Conservation (phyloP, 306 rosid genomes). For the Erythrophleum fordii region DNA sequence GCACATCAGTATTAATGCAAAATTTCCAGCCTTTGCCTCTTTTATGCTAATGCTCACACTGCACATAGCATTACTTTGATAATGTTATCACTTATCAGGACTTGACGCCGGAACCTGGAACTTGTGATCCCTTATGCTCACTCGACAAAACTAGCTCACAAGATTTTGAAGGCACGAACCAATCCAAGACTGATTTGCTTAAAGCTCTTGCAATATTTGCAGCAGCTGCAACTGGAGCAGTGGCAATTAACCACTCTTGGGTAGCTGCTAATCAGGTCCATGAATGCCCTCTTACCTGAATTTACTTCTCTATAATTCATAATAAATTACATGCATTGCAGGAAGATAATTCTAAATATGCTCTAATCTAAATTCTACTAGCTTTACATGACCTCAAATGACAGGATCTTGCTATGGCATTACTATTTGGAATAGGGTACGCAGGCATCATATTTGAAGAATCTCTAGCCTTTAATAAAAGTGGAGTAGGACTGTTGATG, state of each 20-base stretch:
- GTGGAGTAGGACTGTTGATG: constrained; percentile 96
- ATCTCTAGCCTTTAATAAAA: constrained; percentile 92
- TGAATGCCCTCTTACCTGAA: constrained; percentile 29
- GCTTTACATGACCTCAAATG: constrained; percentile 24
- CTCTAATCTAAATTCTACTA: constrained; percentile 21
- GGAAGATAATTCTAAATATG: not conserved
- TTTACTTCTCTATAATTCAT: constrained; percentile 21
- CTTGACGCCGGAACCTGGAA: constrained; percentile 56
- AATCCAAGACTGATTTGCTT: constrained; percentile 82
- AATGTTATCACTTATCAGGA: constrained; percentile 60
- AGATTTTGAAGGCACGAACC: constrained; percentile 65
- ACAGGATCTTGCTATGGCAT: constrained; percentile 93
- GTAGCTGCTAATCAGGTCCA: constrained; percentile 95
- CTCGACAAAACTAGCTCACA: constrained; percentile 74
- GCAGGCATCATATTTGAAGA: constrained; percentile 97
- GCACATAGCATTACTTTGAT: constrained; percentile 33
- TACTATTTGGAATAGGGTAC: constrained; percentile 90
- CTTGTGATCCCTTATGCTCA: constrained; percentile 84
- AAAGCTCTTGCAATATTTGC: constrained; percentile 84
- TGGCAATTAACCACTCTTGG: constrained; percentile 95
- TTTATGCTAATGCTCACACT: constrained; percentile 27
- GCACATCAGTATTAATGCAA: constrained; percentile 2
- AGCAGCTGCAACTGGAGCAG: constrained; percentile 68
- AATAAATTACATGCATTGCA: constrained; percentile 12
- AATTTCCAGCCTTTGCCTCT: constrained; percentile 18